These are phyloP conservation scores for Endocalyx cinctus DNA, from an alignment of 2,329 filamentous ascomycete genomes.

Conservation along the genomic window DNA sequence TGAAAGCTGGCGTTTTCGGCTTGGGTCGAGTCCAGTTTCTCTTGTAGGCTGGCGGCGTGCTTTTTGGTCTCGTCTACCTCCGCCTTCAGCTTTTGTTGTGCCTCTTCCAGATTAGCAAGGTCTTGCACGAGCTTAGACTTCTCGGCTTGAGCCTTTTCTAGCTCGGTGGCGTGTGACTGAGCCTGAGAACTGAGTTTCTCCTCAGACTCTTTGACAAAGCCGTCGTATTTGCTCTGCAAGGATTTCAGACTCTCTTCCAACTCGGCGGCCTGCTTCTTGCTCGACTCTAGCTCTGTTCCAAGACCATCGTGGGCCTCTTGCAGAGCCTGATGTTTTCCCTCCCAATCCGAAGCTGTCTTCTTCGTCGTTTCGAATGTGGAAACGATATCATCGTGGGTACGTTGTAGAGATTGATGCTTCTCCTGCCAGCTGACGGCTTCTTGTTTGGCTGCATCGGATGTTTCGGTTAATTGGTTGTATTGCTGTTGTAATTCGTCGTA, in stretches of 20 bases:
- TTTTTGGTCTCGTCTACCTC: constrained; percentile 21
- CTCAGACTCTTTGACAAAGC: constrained; percentile 14
- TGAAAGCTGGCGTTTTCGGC: no score
- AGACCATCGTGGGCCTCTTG: constrained; percentile 14
- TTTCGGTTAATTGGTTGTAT: constrained; percentile 22
- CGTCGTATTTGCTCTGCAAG: constrained; percentile 12
- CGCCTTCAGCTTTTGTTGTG: constrained; percentile 16
- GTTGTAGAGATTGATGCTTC: constrained; percentile 13
- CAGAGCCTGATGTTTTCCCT: constrained; percentile 16
- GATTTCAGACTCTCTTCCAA: constrained; percentile 17
- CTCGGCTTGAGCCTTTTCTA: constrained; percentile 13
- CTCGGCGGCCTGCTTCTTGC: constrained; percentile 26
- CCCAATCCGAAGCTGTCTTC: constrained; percentile 17
- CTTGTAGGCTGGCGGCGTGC: constrained; percentile 14
- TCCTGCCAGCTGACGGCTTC: constrained; percentile 15
- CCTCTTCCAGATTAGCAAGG: constrained; percentile 20
- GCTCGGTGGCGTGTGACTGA: constrained; percentile 14
- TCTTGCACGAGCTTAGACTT: constrained; percentile 21
- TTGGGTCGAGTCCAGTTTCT: constrained; percentile 16
- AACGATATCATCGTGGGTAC: constrained; percentile 9
- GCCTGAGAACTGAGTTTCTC: constrained; percentile 16
- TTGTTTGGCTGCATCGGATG: constrained; percentile 27
- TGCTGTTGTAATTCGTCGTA: no score
- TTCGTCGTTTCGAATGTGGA: constrained; percentile 20
- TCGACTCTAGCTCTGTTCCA: constrained; percentile 23